Evolutionary conservation across 257 asterid species (phyloP).

Genomic region (Salvia hispanica): DNA sequence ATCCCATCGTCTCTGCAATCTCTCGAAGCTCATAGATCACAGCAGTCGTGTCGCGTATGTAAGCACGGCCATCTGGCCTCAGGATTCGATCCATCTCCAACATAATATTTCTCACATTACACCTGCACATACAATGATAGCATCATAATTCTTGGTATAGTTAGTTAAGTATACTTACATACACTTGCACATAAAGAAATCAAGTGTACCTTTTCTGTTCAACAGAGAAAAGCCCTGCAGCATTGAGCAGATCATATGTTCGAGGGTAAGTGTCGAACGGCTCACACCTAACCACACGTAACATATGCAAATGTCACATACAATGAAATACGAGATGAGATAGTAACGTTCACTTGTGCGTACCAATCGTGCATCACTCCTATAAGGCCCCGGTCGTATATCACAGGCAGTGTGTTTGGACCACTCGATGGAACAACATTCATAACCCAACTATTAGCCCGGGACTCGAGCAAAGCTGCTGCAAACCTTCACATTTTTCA

Average conservation of each 20-base stretch:
- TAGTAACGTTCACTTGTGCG: not conserved
- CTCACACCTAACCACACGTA: constrained; percentile 56
- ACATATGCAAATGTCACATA: not conserved
- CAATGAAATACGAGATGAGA: not conserved
- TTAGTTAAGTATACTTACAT: no score
- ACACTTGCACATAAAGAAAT: no score
- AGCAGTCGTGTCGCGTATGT: constrained; percentile 49
- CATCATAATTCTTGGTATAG: not conserved
- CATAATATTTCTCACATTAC: constrained; percentile 61
- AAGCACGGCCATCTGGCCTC: constrained; percentile 68
- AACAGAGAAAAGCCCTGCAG: constrained; percentile 61
- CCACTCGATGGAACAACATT: constrained; percentile 63
- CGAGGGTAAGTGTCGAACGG: constrained; percentile 77
- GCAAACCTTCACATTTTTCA: constrained; percentile 46
- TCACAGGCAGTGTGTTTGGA: constrained; percentile 58
- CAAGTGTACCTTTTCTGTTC: constrained; percentile 52
- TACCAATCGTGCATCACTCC: constrained; percentile 81
- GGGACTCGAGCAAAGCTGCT: constrained; percentile 56
- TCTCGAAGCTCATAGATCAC: constrained; percentile 51
- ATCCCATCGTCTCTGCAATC: constrained; percentile 54
- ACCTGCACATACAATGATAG: constrained; percentile 33
- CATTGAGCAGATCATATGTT: constrained; percentile 65
- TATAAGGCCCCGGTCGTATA: constrained; percentile 64
- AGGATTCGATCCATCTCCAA: constrained; percentile 75
- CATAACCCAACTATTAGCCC: constrained; percentile 66